A percentile compares a stretch with the other conserved stretches of the same genome.
Evolutionary conservation across 2,329 filamentous ascomycete genomes (phyloP).

Genomic region (Ustilaginoidea virens): DNA sequence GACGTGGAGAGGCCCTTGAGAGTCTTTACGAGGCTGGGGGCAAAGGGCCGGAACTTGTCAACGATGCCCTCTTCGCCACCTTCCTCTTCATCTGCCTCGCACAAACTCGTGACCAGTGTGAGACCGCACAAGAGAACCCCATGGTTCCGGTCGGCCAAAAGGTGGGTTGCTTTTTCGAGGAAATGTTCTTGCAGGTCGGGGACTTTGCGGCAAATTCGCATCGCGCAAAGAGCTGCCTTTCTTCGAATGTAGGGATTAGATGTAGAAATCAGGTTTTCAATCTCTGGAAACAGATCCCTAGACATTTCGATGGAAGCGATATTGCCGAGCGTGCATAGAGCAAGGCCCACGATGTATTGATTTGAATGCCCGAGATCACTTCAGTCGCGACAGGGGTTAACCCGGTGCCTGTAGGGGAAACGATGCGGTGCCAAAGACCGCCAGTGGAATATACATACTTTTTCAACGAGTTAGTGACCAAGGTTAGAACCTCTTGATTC

Average conservation of each 20-base stretch:
- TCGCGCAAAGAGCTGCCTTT: constrained; percentile 95
- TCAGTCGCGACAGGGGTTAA: constrained; percentile 8
- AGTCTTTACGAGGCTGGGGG: constrained; percentile 75
- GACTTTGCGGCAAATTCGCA: constrained; percentile 97
- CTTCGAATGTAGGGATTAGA: constrained; percentile 96
- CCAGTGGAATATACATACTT: constrained; percentile 46
- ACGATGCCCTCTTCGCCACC: constrained; percentile 80
- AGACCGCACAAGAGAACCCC: constrained; percentile 87
- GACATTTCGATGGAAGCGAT: constrained; percentile 98
- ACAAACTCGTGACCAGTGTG: constrained; percentile 80
- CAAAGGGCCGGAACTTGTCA: constrained; percentile 77
- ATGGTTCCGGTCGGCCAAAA: constrained; percentile 87
- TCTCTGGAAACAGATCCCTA: constrained; percentile 87
- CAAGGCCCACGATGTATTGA: constrained; percentile 94
- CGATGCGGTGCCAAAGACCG: neutral
- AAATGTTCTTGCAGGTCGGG: constrained; percentile 97
- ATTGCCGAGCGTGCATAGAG: constrained; percentile 90
- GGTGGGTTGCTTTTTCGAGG: constrained; percentile 75
- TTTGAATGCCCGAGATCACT: constrained; percentile 96
- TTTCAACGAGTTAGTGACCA: constrained; percentile 95
- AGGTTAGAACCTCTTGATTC: constrained; percentile 92
- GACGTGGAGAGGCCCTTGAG: constrained; percentile 87
- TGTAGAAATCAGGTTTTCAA: constrained; percentile 81
- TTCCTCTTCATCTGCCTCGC: constrained; percentile 87
- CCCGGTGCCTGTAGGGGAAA: no score